Evolutionary conservation across 176 grass and related monocot genomes (phyloP).

Genomic region (Thalia dealbata): DNA sequence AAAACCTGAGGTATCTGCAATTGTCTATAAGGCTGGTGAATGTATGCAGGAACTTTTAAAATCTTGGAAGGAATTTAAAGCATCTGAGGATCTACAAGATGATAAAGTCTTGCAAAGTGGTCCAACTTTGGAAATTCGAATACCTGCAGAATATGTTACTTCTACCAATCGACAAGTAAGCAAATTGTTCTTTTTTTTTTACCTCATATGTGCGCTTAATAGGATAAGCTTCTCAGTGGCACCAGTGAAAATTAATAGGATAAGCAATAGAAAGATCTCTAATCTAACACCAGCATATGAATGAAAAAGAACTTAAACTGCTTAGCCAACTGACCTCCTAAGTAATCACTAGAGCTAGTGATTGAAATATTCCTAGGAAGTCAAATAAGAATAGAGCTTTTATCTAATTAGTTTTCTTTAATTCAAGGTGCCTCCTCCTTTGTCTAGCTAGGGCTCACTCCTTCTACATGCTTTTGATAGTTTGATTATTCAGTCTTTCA

Average conservation of each 20-base stretch:
- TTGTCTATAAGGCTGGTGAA: conserved; percentile 88
- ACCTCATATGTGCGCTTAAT: too few relatives aligned
- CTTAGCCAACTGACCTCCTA: not conserved
- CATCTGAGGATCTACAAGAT: conserved; percentile 44
- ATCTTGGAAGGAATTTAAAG: conserved; percentile 82
- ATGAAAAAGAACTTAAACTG: not conserved
- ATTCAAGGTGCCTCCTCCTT: not conserved
- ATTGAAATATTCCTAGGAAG: not conserved
- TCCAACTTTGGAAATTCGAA: conserved; percentile 69
- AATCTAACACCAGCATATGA: not conserved
- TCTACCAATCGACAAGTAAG: conserved; percentile 81
- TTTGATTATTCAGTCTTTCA: not conserved
- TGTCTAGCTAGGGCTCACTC: too few relatives aligned
- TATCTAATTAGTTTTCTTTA: not conserved
- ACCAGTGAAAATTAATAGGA: too few relatives aligned
- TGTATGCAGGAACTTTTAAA: conserved; percentile 91
- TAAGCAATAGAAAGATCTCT: too few relatives aligned
- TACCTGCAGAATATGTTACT: conserved; percentile 77
- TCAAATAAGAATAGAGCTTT: not conserved
- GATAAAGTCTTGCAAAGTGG: conserved; percentile 45
- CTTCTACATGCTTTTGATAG: not conserved
- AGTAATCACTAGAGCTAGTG: not conserved
- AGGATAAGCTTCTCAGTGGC: too few relatives aligned
- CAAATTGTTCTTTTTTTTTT: not conserved
- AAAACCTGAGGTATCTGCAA: conserved; percentile 60